These are phyloP conservation scores for Ophiocordyceps camponoti-floridani DNA, from an alignment of 2,329 filamentous ascomycete species.

Conservation along the genomic window DNA sequence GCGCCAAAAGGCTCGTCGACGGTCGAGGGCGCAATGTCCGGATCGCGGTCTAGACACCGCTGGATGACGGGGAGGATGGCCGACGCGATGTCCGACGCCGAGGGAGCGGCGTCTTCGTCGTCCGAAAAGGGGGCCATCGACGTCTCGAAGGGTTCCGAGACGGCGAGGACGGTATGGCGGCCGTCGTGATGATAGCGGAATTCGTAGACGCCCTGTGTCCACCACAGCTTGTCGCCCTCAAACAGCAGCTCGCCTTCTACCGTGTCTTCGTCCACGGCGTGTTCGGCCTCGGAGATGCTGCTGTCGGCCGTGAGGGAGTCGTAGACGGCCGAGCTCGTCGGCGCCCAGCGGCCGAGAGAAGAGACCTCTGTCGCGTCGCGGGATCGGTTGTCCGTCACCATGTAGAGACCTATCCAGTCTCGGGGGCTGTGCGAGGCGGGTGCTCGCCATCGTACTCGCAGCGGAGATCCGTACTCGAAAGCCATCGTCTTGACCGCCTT, in stretches of 20 bases:
- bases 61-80: constrained; percentile 67
- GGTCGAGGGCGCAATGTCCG: constrained; percentile 70
- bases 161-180: constrained; percentile 81
- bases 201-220: constrained; percentile 91
- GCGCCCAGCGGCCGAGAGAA: constrained; percentile 77
- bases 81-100: constrained; percentile 54
- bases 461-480: constrained; percentile 78
- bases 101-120: constrained; percentile 46
- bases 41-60: constrained; percentile 85
- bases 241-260: constrained; percentile 54
- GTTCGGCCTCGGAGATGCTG: constrained; percentile 56
- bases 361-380: constrained; percentile 70
- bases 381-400: constrained; percentile 83
- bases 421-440: constrained; percentile 73
- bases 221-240: constrained; percentile 86
- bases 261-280: constrained; percentile 28
- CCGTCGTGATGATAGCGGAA: constrained; percentile 94
- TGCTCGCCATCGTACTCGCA: constrained; percentile 80
- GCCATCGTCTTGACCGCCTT: constrained; percentile 56
- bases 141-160: constrained; percentile 87
- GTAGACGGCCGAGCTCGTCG: constrained; percentile 59
- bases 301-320: constrained; percentile 58
- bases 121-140: constrained; percentile 64
- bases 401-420: constrained; percentile 94
- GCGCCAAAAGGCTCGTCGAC: constrained; percentile 70